phyloP scores from a whole-genome alignment of 1,139 yeast species.

The Arxiozyma telluris region DNA sequence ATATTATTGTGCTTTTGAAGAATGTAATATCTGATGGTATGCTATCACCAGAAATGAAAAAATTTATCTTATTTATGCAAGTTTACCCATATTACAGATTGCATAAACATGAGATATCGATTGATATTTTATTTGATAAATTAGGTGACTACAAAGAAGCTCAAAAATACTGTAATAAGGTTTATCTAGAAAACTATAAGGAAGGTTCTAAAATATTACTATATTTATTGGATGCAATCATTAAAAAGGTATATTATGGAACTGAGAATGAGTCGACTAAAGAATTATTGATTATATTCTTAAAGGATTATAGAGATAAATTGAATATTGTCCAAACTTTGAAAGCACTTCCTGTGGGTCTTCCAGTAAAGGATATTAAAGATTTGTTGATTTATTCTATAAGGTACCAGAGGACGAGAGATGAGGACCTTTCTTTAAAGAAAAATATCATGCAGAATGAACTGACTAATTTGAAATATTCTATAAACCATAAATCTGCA shows the following conservation, averaged over 20 bases:
- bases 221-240: constrained; percentile 23
- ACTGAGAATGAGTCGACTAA: not conserved
- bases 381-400: constrained; percentile 13
- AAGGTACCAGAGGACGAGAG: constrained; percentile 11
- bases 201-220: constrained; percentile 35
- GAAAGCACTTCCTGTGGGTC: constrained; percentile 14
- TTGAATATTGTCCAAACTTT: constrained; percentile 14
- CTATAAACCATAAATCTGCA: constrained; percentile 14
- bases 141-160: constrained; percentile 52
- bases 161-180: constrained; percentile 48
- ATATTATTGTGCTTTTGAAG: constrained; percentile 23
- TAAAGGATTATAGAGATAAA: constrained; percentile 22
- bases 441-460: constrained; percentile 22
- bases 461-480: constrained; percentile 15
- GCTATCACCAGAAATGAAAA: constrained; percentile 10
- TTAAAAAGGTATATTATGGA: constrained; percentile 3
- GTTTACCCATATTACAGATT: constrained; percentile 52
- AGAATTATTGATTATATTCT: constrained; percentile 12
- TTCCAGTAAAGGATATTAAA: constrained; percentile 14
- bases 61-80: constrained; percentile 35
- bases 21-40: constrained; percentile 28
- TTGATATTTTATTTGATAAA: constrained; percentile 53
- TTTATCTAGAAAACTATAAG: constrained; percentile 36
- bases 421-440: constrained; percentile 14
- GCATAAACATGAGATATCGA: constrained; percentile 55